Conservation (phyloP, 306 rosid species). For the Urtica urens region DNA sequence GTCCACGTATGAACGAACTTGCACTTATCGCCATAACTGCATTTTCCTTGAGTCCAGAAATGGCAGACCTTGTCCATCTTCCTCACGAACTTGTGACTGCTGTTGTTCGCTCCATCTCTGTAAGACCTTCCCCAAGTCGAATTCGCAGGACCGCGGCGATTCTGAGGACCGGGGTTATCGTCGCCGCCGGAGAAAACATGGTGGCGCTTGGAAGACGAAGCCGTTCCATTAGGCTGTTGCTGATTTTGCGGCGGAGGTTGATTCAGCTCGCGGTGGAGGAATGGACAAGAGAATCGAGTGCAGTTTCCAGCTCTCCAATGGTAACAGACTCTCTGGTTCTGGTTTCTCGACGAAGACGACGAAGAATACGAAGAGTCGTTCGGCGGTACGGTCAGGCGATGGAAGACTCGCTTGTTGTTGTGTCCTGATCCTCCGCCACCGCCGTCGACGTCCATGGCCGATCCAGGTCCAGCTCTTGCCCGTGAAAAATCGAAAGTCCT, state of each 20-base stretch:
- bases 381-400: slow-evolving; percentile 37
- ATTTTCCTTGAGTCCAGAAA: slow-evolving; percentile 71
- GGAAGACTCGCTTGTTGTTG: slow-evolving; percentile 69
- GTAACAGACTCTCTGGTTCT: slow-evolving; percentile 63
- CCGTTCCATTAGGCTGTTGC: background rate
- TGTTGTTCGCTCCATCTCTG: slow-evolving; percentile 19
- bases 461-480: slow-evolving; percentile 7
- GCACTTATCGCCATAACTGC: slow-evolving; percentile 67
- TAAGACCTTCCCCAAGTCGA: slow-evolving; percentile 47
- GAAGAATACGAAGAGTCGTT: too few relatives aligned
- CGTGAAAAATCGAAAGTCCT: background rate
- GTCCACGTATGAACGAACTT: slow-evolving; percentile 79
- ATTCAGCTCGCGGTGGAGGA: slow-evolving; percentile 55
- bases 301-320: slow-evolving; percentile 97
- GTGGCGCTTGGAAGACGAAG: slow-evolving; percentile 30
- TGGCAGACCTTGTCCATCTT: slow-evolving; percentile 61
- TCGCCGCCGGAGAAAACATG: slow-evolving; percentile 22
- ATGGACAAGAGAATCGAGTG: slow-evolving; percentile 63
- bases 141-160: slow-evolving; percentile 35
- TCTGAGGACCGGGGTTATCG: background rate
- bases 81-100: slow-evolving; percentile 37
- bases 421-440: too few relatives aligned
- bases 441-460: slow-evolving; percentile 64
- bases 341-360: slow-evolving; percentile 23
- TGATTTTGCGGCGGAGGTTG: slow-evolving; percentile 17